Evolutionary conservation across 495 filamentous ascomycete genomes (phyloP).

Genomic region (Acidiella bohemica): DNA sequence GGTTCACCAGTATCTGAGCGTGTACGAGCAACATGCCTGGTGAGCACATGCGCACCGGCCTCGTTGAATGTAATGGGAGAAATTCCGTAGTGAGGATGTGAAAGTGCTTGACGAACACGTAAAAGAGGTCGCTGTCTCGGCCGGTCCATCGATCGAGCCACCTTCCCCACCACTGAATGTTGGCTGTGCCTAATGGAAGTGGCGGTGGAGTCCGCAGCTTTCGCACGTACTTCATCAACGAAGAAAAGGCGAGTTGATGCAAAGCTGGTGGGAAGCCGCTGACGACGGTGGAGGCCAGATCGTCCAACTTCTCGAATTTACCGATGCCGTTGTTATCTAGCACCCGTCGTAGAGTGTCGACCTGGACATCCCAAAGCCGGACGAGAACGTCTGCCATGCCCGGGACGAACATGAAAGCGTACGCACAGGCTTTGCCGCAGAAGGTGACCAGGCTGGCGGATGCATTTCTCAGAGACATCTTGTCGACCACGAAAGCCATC

Average conservation of each 20-base stretch:
- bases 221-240: constrained; percentile 45
- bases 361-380: constrained; percentile 62
- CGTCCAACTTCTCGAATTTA: constrained; percentile 28
- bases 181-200: constrained; percentile 52
- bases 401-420: constrained; percentile 92
- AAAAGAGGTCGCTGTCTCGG: constrained; percentile 83
- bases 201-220: constrained; percentile 55
- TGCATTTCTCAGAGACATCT: constrained; percentile 79
- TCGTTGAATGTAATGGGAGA: constrained; percentile 51
- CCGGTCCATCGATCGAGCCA: constrained; percentile 84
- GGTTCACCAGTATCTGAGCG: constrained; percentile 64
- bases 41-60: constrained; percentile 47
- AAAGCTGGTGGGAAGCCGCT: constrained; percentile 59
- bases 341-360: constrained; percentile 54
- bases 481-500: constrained; percentile 79
- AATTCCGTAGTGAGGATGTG: constrained; percentile 73
- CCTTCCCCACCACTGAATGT: constrained; percentile 71
- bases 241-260: constrained; percentile 57
- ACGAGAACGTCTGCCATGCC: constrained; percentile 79
- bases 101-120: constrained; percentile 85
- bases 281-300: constrained; percentile 43
- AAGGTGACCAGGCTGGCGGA: constrained; percentile 86
- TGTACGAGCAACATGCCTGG: constrained; percentile 77
- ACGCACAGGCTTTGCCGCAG: constrained; percentile 85
- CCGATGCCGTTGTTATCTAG: constrained; percentile 48